Evolutionary conservation across 2,329 filamentous ascomycete species (phyloP), one percentile per base, ranked within the genome.

Genomic region (Xylaria sp.): DNA sequence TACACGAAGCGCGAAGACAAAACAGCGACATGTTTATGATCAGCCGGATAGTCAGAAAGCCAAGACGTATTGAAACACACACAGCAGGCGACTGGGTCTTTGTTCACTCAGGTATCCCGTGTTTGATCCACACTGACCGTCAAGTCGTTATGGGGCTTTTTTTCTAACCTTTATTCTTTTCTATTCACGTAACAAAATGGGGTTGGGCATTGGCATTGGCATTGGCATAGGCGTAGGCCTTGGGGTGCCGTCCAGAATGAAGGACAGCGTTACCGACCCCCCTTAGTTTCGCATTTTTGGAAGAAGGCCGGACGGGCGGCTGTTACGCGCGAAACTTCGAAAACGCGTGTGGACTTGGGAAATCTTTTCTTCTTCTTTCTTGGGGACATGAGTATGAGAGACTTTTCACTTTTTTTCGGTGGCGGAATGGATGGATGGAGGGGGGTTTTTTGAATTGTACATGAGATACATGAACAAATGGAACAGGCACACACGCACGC

Each of bases 261-360:
- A 16, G 16, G 16, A 16, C 16, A 16, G 16, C 16, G 16, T 16
- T 16, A 16, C 16, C 16, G 16, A 16, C 16, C 23, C 23, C 4
- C 23, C 42, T 23, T 18, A 34, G 30, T 53, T 58, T 57, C 51
- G 53, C 53, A 59, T 63, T 59, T 51, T 42, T 10, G 42, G 51
- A 50, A 16, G 16, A 16, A 16, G 16, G 16, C 16, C 16, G 16
- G 16, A 16, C 16, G 16, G 16, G 16, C 16, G 16, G 16, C 16
- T 16, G 16, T 16, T 16, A 16, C 16, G 16, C 16, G 16, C 16
- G 16, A 16, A 16, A 16, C 16, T 16, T 16, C 16, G 16, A 16
- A 16, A 16, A 16, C 16, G 16, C 16, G 16, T 13, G 51, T 35
- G 52, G 48, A 46, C 37, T 16, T 30, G 23, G 23, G 30, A 13